Evolutionary conservation across 768 basidiomycete species (phyloP).

Genomic region (Cubamyces lactineus): DNA sequence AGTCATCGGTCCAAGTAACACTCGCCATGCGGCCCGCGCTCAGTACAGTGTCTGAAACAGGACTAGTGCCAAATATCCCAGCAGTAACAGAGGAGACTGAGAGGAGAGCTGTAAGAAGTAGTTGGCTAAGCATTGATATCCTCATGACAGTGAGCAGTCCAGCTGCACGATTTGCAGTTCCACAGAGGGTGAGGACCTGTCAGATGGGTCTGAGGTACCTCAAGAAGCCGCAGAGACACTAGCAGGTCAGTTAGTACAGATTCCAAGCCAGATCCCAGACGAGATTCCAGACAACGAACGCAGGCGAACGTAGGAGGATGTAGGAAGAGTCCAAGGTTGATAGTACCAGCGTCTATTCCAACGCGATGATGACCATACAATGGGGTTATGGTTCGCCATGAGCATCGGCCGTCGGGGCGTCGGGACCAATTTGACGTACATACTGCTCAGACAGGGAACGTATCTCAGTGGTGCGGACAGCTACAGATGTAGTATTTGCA

Average conservation of each 20-base stretch:
- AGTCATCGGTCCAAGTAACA: conserved; percentile 57
- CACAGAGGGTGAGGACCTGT: neutral
- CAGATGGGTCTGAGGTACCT: too few species aligned
- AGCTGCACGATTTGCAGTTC: neutral
- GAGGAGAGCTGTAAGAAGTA: conserved; percentile 14
- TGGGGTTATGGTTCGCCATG: neutral
- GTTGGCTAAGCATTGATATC: neutral
- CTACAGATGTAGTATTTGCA: neutral
- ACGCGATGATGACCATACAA: neutral
- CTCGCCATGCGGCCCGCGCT: conserved; percentile 45
- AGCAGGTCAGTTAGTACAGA: too few species aligned
- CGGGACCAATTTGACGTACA: too few species aligned
- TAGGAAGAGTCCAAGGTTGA: neutral
- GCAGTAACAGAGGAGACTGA: conserved; percentile 28
- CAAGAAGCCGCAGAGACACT: too few species aligned
- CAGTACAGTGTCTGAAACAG: conserved; percentile 49
- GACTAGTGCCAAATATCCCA: conserved; percentile 55
- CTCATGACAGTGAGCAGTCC: neutral
- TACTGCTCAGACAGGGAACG: too few species aligned
- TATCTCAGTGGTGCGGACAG: too few species aligned
- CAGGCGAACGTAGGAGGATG: too few species aligned
- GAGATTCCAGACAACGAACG: neutral
- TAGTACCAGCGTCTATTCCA: neutral
- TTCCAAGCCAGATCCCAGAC: too few species aligned
- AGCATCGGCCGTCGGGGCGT: too few species aligned